These are phyloP conservation scores for Lactuca sativa DNA, from an alignment of 129 eudicot species.

Conservation along the genomic window DNA sequence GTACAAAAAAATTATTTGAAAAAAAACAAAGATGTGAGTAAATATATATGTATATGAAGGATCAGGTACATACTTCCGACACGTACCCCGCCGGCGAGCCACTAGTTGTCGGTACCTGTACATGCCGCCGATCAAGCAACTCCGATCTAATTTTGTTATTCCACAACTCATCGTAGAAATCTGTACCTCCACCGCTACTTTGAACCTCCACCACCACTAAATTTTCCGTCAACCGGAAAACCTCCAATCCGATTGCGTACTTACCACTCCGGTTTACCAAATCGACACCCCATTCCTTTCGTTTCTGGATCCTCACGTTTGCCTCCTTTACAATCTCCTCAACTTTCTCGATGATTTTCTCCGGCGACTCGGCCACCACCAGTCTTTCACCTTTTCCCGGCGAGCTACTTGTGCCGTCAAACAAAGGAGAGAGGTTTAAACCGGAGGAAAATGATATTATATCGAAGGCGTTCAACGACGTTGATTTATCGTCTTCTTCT, in stretches of 20 bases:
- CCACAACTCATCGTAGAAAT: constrained; percentile 49
- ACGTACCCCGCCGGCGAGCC: constrained; percentile 27
- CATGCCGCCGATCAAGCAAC: constrained; percentile 36
- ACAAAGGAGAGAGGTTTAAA: constrained; percentile 56
- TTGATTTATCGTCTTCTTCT: constrained; percentile 10
- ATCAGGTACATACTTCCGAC: constrained; percentile 31
- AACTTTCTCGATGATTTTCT: constrained; percentile 38
- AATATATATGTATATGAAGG: neutral
- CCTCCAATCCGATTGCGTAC: constrained; percentile 43
- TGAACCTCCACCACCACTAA: constrained; percentile 62
- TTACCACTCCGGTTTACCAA: constrained; percentile 54
- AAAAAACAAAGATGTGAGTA: constrained; percentile 6
- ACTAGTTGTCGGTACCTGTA: constrained; percentile 23
- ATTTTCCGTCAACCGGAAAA: constrained; percentile 53
- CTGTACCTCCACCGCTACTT: constrained; percentile 41
- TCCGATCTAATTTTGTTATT: constrained; percentile 50
- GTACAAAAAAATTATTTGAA: neutral
- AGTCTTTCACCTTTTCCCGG: constrained; percentile 38
- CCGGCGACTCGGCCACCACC: constrained; percentile 47
- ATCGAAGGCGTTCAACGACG: constrained; percentile 69
- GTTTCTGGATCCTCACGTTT: constrained; percentile 24
- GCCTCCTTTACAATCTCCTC: constrained; percentile 45
- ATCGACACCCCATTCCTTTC: constrained; percentile 54
- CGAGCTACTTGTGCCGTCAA: constrained; percentile 34
- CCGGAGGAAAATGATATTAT: constrained; percentile 70